A percentile compares a stretch with the other conserved stretches of the same genome.
Evolutionary conservation across 192 early-diverging fungal genomes (phyloP).

Genomic region (Gonapodya prolifera): DNA sequence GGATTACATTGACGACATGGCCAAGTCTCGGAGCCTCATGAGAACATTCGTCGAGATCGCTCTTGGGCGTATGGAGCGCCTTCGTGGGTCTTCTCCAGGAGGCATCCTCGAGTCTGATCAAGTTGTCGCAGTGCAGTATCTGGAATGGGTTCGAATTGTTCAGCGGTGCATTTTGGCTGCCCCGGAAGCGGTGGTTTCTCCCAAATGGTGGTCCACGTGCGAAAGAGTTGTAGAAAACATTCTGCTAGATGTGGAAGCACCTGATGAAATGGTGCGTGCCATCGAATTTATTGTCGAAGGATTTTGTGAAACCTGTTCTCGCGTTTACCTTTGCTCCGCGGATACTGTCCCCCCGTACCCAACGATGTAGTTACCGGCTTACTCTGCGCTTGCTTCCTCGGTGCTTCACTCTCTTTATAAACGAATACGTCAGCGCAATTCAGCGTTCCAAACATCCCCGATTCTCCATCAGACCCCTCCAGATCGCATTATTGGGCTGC

Average conservation of each 20-base stretch:
- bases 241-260: background rate
- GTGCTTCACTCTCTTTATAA: background rate
- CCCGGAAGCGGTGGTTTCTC: background rate
- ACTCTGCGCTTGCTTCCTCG: background rate
- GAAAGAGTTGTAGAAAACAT: background rate
- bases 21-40: background rate
- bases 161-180: background rate
- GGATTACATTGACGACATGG: background rate
- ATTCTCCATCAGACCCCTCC: background rate
- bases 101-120: background rate
- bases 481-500: background rate
- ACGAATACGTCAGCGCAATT: background rate
- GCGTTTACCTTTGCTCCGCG: too few species aligned
- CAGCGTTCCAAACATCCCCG: background rate
- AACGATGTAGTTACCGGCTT: background rate
- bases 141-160: background rate
- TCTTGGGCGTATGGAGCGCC: background rate
- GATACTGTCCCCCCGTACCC: background rate
- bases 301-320: too few species aligned
- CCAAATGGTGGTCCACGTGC: background rate
- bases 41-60: background rate
- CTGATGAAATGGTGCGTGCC: background rate
- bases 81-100: background rate
- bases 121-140: background rate
- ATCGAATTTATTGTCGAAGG: too few species aligned